A percentile compares a stretch with the other conserved stretches of the same genome.
Evolutionary conservation across 2,329 filamentous ascomycete genomes (phyloP).

Genomic region (Neophaeococcomyces mojaviensis): DNA sequence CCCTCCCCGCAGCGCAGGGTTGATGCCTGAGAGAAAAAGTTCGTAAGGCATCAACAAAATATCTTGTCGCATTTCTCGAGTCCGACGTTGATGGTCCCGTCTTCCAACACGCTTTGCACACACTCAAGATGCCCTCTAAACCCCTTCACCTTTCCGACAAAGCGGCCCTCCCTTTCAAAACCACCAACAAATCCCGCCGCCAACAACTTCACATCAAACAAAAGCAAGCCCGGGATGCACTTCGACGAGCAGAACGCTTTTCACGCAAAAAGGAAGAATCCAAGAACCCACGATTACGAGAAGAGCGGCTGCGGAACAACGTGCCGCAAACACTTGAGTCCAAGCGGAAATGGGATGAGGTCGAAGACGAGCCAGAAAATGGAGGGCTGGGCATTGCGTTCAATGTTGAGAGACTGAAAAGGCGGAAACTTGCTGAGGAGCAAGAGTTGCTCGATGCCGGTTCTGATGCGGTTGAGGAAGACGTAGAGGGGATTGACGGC

Average conservation of each 20-base stretch:
- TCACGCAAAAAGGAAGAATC: constrained; percentile 76
- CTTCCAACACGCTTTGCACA: neutral
- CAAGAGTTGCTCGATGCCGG: constrained; percentile 37
- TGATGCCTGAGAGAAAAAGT: no score
- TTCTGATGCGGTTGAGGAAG: constrained; percentile 34
- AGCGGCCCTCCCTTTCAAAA: constrained; percentile 41
- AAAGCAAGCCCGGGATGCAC: constrained; percentile 68
- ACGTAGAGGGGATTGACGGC: constrained; percentile 22
- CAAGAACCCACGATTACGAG: constrained; percentile 68
- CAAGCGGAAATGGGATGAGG: constrained; percentile 85
- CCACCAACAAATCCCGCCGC: constrained; percentile 71
- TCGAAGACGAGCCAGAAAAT: constrained; percentile 46
- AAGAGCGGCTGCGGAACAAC: constrained; percentile 67
- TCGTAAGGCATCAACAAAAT: no score
- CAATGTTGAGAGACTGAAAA: constrained; percentile 42
- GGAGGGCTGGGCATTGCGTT: constrained; percentile 39
- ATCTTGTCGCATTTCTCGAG: no score
- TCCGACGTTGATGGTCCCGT: no score
- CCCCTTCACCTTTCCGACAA: constrained; percentile 23
- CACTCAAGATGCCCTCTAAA: constrained; percentile 38
- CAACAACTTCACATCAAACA: constrained; percentile 70
- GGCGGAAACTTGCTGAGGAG: constrained; percentile 40
- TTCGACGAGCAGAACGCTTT: constrained; percentile 69
- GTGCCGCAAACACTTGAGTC: constrained; percentile 73
- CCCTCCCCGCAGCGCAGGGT: no score